Evolutionary conservation across 306 rosid genomes (phyloP), one percentile per base, ranked within the genome.

Genomic region (Betula pendula): DNA sequence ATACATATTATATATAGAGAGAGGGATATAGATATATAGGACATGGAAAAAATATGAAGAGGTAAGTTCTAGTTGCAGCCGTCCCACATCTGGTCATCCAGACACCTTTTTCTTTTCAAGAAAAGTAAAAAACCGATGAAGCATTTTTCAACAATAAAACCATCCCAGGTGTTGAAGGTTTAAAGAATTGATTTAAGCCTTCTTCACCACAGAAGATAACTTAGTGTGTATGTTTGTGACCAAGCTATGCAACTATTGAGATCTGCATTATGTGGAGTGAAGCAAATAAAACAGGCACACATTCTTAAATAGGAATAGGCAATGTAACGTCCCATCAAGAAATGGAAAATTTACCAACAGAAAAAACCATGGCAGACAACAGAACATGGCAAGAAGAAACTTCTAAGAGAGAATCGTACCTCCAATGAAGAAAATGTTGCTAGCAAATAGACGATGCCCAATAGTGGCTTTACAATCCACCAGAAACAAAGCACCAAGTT

Each of bases 381-480:
- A 42, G 70, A 52, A 55, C 66, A 24, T 65, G 70, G 42, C 48
- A 55, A 15, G 49, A 71, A 65, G 76, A 80, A 80, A 63, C 56
- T 58, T 55, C 33, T 51, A 63, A 60, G 68, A 52, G 35, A 42
- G 15, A 22, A 70, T 25, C 56, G 74, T 80, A 92, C 97, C 97
- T 88, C 85, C 53, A 83, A 63, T 25, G 87, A 78, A 56, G 89
- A 70, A 80, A 81, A 87, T 42, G 73, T 80, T 8, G 84, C 81
- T 50, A 83, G 66, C 79, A 90, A 72, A 88, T 84, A 84, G 70
- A 89, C 70, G 71, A 80, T 70, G 43, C 83, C 88, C 73, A 88
- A 75, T 42, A 89, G 29, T 50, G 93, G 75, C 81, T 90, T 92
- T 49, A 84, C 63, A 71, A 92, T 87, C 98, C 98, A 95, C 97